Base-by-base conservation (phyloP, 352 stramenopile genomes). In the Aphanomyces invadans region DNA sequence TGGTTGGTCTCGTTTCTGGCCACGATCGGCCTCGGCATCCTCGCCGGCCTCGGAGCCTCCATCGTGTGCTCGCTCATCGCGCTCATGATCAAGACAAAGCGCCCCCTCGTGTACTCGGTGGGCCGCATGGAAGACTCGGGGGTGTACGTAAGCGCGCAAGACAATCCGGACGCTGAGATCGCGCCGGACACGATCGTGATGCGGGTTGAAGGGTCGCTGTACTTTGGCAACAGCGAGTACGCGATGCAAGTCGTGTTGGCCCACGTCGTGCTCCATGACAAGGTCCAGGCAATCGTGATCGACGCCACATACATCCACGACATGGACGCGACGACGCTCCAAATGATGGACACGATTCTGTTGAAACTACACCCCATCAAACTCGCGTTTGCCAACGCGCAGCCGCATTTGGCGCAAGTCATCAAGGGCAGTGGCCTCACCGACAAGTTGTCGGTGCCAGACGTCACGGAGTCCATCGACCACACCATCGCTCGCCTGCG, bases 301-400 rank as follows among this genome's bases (percentile, higher is more conserved):
- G 84, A 92, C 55, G 81, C 82, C 31, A 74, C 75, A 25, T 90
- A 76, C 51, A 85, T 90, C 59, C 90, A 90, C 79, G 84, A 92
- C 52, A 89, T 83, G 77, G 84, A 92, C 67, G 88, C 80, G 11
- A 92, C 84, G 0, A 90, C 84, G 19, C 89, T 92, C 44, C 84
- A 92, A 65, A 89, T 90, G 80, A 89, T 92, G 78, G 90, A 92
- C 61, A 76, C 86, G 46, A 65, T 92, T 32, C 81, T 87, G 48
- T 68, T 79, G 39, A 78, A 89, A 31, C 71, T 92, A 32, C 69
- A 73, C 25, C 44, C 70, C 2, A 88, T 89, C 59, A 76, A 84
- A 69, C 56, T 92, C 25, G 71, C 84, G n/a, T 90, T 92, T 62
- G 80, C 87, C 25, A 92, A 89, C 38, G 84, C 81, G 0, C 79